These are phyloP conservation scores for Trichoderma arundinaceum DNA, from an alignment of 2,329 filamentous ascomycete genomes.

Conservation along the genomic window DNA sequence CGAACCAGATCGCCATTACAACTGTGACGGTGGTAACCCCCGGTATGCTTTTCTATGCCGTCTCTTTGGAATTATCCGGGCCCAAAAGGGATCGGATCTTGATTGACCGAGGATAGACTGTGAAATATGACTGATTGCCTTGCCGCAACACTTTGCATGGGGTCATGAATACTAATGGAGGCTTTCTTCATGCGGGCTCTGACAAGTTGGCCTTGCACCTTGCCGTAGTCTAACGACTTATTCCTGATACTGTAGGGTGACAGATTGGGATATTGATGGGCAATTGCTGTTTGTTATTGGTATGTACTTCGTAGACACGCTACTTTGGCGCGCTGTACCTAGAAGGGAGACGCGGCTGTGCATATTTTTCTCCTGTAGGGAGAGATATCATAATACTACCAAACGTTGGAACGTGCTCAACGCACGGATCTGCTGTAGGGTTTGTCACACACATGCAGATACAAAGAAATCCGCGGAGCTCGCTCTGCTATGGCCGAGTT, in stretches of 20 bases:
- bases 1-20: background rate
- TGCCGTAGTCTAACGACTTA: too few species aligned
- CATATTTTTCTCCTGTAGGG: background rate
- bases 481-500: background rate
- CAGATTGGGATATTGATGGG: background rate
- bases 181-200: too few species aligned
- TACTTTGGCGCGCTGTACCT: background rate
- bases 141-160: background rate
- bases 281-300: background rate
- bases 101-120: background rate
- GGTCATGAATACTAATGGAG: background rate
- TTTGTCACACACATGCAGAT: constrained; percentile 20
- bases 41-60: background rate
- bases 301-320: background rate
- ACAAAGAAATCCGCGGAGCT: background rate
- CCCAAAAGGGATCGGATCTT: background rate
- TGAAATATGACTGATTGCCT: background rate
- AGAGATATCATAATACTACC: background rate
- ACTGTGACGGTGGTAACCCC: constrained; percentile 4
- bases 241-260: background rate
- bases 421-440: constrained; percentile 15
- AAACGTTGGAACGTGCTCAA: background rate
- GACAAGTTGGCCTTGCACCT: too few species aligned
- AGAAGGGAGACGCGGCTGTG: background rate
- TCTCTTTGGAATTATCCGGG: background rate